Percentiles rank a stretch among this genome's conserved stretches.
These are phyloP conservation scores for Actinomucor elegans DNA, from an alignment of 371 early-diverging fungal species.

Conservation along the genomic window DNA sequence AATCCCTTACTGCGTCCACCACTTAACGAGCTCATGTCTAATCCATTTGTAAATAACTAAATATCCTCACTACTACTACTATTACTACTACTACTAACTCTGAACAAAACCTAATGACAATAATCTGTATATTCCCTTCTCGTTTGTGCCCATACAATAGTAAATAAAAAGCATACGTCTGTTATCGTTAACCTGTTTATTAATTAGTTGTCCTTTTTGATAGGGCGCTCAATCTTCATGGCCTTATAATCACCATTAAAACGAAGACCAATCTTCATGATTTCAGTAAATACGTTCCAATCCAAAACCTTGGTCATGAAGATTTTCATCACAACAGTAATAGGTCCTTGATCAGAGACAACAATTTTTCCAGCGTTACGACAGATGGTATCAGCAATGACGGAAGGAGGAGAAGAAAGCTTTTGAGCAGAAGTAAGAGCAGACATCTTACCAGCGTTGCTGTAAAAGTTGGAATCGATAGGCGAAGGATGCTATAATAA, in stretches of 20 bases:
- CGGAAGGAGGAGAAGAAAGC: constrained; percentile 46
- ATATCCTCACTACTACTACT: no score
- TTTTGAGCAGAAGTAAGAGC: constrained; percentile 48
- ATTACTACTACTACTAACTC: no score
- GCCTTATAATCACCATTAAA: constrained; percentile 56
- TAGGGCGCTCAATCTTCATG: constrained; percentile 44
- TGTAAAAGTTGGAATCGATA: constrained; percentile 60
- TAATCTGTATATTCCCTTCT: no score
- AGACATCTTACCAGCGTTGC: constrained; percentile 58
- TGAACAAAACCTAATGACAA: no score
- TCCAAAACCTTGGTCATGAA: constrained; percentile 42
- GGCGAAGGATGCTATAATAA: constrained; percentile 56
- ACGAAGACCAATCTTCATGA: constrained; percentile 49
- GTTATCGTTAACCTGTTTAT: no score
- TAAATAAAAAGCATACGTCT: no score
- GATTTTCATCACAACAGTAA: constrained; percentile 55
- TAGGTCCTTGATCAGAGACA: constrained; percentile 59
- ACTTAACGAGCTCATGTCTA: not conserved
- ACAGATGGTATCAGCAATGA: constrained; percentile 59
- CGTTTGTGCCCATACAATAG: no score
- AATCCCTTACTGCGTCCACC: not conserved
- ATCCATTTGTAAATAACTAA: constrained; percentile 10
- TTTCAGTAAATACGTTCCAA: constrained; percentile 54
- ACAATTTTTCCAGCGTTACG: constrained; percentile 58
- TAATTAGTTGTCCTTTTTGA: no score